Evolutionary conservation across 345 rosid genomes (phyloP), one percentile per base, ranked within the genome.

Genomic region (Citrus sp.): DNA sequence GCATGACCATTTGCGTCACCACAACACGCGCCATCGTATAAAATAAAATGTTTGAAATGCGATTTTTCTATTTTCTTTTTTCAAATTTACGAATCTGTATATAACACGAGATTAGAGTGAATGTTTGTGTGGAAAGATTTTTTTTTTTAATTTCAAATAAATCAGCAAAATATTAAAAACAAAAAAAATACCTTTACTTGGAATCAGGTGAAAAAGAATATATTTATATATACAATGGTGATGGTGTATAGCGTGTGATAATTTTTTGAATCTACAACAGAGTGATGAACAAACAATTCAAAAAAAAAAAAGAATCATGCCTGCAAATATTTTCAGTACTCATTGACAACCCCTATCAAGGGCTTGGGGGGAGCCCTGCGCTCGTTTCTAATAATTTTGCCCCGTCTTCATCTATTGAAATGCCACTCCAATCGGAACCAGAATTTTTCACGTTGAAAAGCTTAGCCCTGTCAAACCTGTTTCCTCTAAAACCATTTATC

Each of bases 401-500:
- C 24, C 73, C 87, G 69, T 89, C 88, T 62, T 87, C 92, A 32
- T 87, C 89, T 78, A 82, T 74, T 14, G 93, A 86, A 78, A 82
- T 85, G 80, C 80, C 89, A 82, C 89, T 87, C 97, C 96, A 96
- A 72, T 90, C 87, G 7, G 88, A 96, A 72, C 91, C 88, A 14
- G 88, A 84, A 81, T 80, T 90, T 88, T 86, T 89, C 85, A 94
- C 62, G 19, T 95, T 88, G 55, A 94, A 80, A 25, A 89, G 72
- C 87, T 91, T 89, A 0, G 91, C 87, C 58, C 95, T 80, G 77
- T 96, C 97, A 14, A 94, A 74, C 27, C 87, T 85, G 18, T 82
- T 90, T 70, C 95, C 93, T 85, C 98, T 88, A 69, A 94, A 96
- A 46, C 97, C 98, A 56, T 95, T 93, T 13, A 90, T 90, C 89